Evolutionary conservation across 2,329 filamentous ascomycete genomes (phyloP).

Genomic region (Cladosporium oxysporum): DNA sequence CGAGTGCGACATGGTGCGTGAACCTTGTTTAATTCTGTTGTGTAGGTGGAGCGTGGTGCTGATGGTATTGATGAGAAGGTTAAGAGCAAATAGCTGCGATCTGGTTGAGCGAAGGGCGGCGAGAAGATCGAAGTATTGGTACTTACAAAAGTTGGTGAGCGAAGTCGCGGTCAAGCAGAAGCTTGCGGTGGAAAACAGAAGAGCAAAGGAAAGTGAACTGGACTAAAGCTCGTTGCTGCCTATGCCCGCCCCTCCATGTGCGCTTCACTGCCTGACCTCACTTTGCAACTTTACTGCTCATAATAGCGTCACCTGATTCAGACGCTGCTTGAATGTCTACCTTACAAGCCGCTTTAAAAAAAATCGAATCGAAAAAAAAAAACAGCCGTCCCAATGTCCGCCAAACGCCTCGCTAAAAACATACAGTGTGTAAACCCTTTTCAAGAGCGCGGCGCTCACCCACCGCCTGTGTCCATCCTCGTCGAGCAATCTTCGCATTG

Average conservation of each 20-base stretch:
- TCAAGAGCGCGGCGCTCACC: not conserved
- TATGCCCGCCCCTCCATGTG: not conserved
- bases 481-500: conserved; percentile 26
- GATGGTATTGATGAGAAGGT: not conserved
- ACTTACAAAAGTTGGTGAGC: not conserved
- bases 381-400: not conserved
- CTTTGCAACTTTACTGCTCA: no score
- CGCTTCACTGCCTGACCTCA: not conserved
- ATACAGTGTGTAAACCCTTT: not conserved
- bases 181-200: not conserved
- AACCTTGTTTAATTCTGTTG: no score
- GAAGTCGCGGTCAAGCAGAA: not conserved
- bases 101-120: not conserved
- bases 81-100: not conserved
- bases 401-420: conserved; percentile 15
- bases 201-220: not conserved
- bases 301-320: not conserved
- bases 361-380: not conserved
- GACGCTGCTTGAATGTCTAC: not conserved
- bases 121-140: not conserved
- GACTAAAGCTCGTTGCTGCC: not conserved
- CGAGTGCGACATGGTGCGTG: not conserved
- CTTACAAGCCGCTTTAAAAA: not conserved
- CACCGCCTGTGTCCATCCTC: not conserved
- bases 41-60: not conserved